These are phyloP conservation scores for Phialophora chinensis DNA, from an alignment of 2,329 filamentous ascomycete genomes.

Conservation along the genomic window DNA sequence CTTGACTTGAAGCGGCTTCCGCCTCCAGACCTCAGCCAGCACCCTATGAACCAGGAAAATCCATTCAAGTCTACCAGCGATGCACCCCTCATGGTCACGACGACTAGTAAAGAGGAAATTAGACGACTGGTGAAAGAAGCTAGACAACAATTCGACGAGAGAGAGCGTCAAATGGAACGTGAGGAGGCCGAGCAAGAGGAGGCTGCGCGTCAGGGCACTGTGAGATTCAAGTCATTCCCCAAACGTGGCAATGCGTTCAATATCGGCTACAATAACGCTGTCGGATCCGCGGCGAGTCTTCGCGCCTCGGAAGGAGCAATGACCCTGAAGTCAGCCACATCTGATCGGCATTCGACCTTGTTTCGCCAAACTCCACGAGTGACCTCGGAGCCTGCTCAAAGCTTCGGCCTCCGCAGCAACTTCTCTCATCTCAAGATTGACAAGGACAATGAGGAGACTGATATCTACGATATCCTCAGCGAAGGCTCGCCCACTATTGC, in stretches of 20 bases:
- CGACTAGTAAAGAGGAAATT: constrained; percentile 31
- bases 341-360: constrained; percentile 2
- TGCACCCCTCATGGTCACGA: constrained; percentile 35
- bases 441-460: constrained; percentile 19
- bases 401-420: constrained; percentile 19
- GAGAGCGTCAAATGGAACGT: constrained; percentile 21
- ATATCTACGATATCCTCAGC: constrained; percentile 12
- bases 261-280: constrained; percentile 14
- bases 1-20: constrained; percentile 28
- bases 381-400: constrained; percentile 18
- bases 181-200: constrained; percentile 18
- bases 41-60: constrained; percentile 32
- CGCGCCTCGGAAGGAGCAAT: constrained; percentile 14
- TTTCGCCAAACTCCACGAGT: constrained; percentile 5
- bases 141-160: constrained; percentile 22
- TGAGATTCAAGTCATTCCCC: constrained; percentile 1
- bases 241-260: constrained; percentile 18
- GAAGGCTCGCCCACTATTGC: constrained; percentile 26
- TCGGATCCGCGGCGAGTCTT: constrained; percentile 7
- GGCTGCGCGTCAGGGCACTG: constrained; percentile 10
- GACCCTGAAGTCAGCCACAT: constrained; percentile 4
- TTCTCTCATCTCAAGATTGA: constrained; percentile 22
- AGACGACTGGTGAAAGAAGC: constrained; percentile 23
- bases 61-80: constrained; percentile 29
- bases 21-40: constrained; percentile 34